A percentile compares a stretch with the other conserved stretches of the same genome.
Evolutionary conservation across 176 grass and related monocot species (phyloP).

Genomic region (Puya raimondii): DNA sequence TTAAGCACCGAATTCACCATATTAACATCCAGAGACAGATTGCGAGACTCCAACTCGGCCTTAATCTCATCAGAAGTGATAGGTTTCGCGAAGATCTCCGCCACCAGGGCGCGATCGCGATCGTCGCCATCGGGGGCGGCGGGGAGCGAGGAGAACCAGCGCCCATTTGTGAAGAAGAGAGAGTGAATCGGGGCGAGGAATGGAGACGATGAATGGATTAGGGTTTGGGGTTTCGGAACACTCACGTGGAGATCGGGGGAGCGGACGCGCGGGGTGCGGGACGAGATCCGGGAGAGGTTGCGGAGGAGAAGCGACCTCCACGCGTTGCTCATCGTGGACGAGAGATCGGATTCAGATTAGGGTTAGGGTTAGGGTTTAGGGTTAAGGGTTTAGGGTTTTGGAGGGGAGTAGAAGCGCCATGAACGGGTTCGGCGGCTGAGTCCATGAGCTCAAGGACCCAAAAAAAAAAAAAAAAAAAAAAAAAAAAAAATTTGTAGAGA

Average conservation of each 20-base stretch:
- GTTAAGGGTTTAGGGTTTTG: not conserved
- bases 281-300: not conserved
- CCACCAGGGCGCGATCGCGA: not conserved
- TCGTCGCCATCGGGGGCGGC: not conserved
- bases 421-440: too few relatives aligned
- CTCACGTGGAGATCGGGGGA: not conserved
- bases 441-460: too few relatives aligned
- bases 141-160: not conserved
- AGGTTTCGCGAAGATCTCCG: not conserved
- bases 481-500: too few relatives aligned
- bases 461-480: too few relatives aligned
- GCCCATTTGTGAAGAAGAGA: not conserved
- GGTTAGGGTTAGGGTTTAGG: not conserved
- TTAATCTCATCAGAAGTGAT: not conserved
- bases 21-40: not conserved
- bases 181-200: too few relatives aligned
- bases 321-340: not conserved
- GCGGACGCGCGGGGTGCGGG: not conserved
- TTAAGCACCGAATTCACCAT: conserved; percentile 20
- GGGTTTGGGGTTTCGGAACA: not conserved
- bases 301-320: not conserved
- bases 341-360: not conserved
- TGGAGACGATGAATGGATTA: not conserved
- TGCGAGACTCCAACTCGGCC: not conserved
- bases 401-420: not conserved